Evolutionary conservation across 345 rosid species (phyloP).

Genomic region (Odontarrhena argentea): DNA sequence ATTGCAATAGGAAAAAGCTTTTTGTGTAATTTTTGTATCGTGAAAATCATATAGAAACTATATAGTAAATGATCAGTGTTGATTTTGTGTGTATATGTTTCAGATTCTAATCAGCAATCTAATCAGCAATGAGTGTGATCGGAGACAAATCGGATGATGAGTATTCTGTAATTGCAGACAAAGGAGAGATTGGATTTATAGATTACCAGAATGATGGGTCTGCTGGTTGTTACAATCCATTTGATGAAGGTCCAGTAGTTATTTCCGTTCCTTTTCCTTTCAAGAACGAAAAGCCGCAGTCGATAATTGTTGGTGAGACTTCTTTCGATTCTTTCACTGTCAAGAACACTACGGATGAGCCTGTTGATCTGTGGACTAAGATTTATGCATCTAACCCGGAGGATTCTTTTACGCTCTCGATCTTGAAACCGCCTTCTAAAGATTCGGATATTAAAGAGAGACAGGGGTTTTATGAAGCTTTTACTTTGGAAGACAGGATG

Average conservation of each 20-base stretch:
- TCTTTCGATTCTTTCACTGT: conserved; percentile 55
- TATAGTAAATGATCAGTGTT: no score
- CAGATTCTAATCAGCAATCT: conserved; percentile 38
- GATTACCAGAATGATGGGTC: conserved; percentile 68
- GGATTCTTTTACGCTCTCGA: conserved; percentile 62
- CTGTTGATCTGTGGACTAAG: conserved; percentile 66
- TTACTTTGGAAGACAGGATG: conserved; percentile 75
- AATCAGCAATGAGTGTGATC: conserved; percentile 49
- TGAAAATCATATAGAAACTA: not conserved
- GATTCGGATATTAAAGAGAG: conserved; percentile 27
- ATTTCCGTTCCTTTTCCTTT: conserved; percentile 78
- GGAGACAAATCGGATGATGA: conserved; percentile 65
- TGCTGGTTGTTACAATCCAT: conserved; percentile 49
- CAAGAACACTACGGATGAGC: conserved; percentile 55
- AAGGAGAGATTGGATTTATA: conserved; percentile 71
- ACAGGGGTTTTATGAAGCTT: conserved; percentile 49
- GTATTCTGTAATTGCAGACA: conserved; percentile 68
- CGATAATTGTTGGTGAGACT: conserved; percentile 58
- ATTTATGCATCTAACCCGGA: conserved; percentile 68
- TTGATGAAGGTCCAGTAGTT: conserved; percentile 58
- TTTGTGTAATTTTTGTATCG: not conserved
- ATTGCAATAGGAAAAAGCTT: not conserved
- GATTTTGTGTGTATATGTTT: not conserved
- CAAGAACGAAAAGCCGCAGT: conserved; percentile 61
- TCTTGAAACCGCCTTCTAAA: conserved; percentile 62